Evolutionary conservation across 2,329 filamentous ascomycete species (phyloP), one percentile per base, ranked within the genome.

Genomic region (Xylaria sp.): DNA sequence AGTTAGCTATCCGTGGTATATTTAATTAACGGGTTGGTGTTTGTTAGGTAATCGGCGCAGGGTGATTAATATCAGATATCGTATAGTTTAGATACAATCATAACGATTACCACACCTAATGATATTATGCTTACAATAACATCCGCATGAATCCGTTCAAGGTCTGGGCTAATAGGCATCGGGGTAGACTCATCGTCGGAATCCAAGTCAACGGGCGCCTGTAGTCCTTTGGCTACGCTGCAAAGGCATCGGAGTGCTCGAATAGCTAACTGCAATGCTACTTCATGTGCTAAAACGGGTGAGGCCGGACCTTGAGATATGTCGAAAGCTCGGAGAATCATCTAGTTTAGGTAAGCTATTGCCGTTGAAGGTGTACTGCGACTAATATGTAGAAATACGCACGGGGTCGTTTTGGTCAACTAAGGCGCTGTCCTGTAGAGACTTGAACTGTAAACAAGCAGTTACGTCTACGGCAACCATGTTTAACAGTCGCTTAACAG

Each of bases 221-320:
- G 90, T 25, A 92, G 79, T 3, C 89, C 89, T 71, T 87, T 90
- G 0, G 88, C 91, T 67, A 93, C 87, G 60, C 84, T 87, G 2
- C 84, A 80, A 4, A 96, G 79, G 68, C 89, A 93, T 63, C 88
- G 83, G 53, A 95, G 77, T 1, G 88, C 84, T 48, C 82, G 79
- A 17, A 85, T 73, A 8, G 79, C 74, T 66, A 86, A 74, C 63
- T 86, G 81, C 3, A 83, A 68, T 8, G 82, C 74, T 4, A 80
- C 74, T 46, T 86, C 83, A 1, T 77, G 62, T 7, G 70, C 66
- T 8, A 64, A 38, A 19, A 73, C 58, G 2, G 69, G 70, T 10
- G 46, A 64, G 13, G 49, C 37, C 23, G 71, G 71, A 7, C 64
- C 68, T 35, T 74, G 68, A 15, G 65, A 54, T 21, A 62, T 37